These are phyloP conservation scores for Melaleuca alternifolia DNA, from an alignment of 345 rosid species.

Conservation along the genomic window DNA sequence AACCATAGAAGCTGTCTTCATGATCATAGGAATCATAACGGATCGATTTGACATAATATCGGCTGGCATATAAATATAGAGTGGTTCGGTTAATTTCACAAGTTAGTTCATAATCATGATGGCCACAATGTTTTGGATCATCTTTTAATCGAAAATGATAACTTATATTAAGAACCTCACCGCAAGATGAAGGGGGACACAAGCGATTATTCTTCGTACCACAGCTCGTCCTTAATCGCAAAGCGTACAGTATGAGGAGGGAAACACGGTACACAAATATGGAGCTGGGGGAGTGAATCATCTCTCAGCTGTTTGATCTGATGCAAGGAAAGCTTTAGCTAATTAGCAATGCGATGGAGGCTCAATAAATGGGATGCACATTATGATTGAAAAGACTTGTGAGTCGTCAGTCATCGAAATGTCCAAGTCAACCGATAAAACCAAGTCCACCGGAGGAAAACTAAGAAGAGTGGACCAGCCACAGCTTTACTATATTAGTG, in stretches of 20 bases:
- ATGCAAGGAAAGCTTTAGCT: neutral
- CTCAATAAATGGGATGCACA: neutral
- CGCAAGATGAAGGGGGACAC: fast-evolving
- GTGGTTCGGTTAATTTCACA: fast-evolving
- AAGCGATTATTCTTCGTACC: fast-evolving
- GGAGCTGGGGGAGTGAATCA: neutral
- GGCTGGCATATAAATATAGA: fast-evolving
- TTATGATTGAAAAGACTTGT: neutral
- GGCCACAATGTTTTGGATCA: fast-evolving
- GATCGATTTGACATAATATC: neutral
- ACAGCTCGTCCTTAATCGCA: fast-evolving
- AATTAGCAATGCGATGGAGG: neutral
- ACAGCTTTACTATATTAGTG: neutral
- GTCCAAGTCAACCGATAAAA: neutral
- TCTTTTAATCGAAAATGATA: fast-evolving
- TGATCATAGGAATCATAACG: fast-evolving
- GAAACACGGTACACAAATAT: neutral
- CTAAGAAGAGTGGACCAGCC: neutral
- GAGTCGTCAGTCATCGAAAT: neutral
- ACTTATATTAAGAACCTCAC: neutral
- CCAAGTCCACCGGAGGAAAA: neutral
- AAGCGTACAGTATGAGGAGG: neutral
- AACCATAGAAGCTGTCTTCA: fast-evolving
- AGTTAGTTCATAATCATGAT: neutral
- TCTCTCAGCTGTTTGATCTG: neutral